Base-by-base conservation (phyloP, 805 yeast genomes). In the Jamesozyma lodderae region DNA sequence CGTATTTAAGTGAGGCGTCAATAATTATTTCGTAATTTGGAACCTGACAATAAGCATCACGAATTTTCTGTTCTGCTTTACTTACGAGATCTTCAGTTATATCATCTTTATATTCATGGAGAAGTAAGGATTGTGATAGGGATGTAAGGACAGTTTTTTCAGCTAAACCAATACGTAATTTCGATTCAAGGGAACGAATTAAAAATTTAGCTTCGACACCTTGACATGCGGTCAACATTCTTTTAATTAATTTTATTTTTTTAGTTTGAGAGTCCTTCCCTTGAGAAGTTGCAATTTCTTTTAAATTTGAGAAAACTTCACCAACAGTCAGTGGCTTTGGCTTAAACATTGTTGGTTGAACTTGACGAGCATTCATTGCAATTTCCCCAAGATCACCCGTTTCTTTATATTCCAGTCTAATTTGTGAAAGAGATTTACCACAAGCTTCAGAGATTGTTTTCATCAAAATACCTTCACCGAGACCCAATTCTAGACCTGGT, bases 311-410 rank as follows among this genome's bases (percentile, higher is more conserved):
- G 59, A 88, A 92, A 3, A 92, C 97, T 17, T 66, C 65, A 31
- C 73, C 71, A 2, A 85, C 77, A 11, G 81, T 80, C 48, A 92
- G 64, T 1, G 94, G 79, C 47, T 79, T 75, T 0, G 96, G 96
- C 51, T 84, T 84, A 62, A 90, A 86, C 95, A 92, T 88, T 0
- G 95, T 76, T 2, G 94, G 81, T 57, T 92, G 98, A 16, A 77
- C 83, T 11, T 80, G 70, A 49, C 96, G 71, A 0, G 96, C 84
- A 40, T 75, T 73, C 47, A 78, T 76, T 0, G 98, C 97, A 40
- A 92, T 92, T 25, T 75, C 64, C 1, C 98, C 98, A 42, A 92
- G 68, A 63, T 92, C 98, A 27, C 98, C 98, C 6, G 75, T 71
- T 44, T 81, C 76, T 37, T 77, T 79, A 52, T 80, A 83, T 43